Conservation (phyloP, 2,329 filamentous ascomycete species). For the Colletotrichum neosansevieriae region DNA sequence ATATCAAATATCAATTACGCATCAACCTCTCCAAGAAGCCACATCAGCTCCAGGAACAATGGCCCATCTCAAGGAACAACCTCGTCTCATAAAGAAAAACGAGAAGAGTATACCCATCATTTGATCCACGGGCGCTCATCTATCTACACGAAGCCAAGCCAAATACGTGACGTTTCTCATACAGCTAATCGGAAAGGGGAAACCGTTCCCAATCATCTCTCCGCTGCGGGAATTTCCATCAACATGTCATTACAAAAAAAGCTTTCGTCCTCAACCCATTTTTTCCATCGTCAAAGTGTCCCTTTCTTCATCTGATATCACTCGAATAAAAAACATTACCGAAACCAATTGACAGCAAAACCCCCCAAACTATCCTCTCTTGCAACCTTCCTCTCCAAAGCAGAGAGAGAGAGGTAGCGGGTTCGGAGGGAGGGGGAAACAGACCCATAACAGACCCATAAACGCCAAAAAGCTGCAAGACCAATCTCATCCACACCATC, state of each 20-base stretch:
- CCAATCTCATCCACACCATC: background rate
- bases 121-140: background rate
- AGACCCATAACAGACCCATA: background rate
- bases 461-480: slow-evolving; percentile 36
- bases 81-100: background rate
- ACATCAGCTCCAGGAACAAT: background rate
- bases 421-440: no score
- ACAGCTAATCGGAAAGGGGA: background rate
- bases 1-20: no score
- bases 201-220: background rate
- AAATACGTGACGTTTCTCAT: background rate
- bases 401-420: background rate
- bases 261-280: background rate
- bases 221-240: background rate
- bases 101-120: background rate
- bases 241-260: background rate
- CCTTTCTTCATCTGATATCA: no score
- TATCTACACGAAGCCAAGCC: background rate
- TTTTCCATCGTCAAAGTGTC: background rate
- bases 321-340: no score
- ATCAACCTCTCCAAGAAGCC: background rate
- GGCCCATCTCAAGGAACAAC: background rate
- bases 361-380: background rate
- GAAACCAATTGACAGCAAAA: background rate
- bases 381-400: background rate